Evolutionary conservation across 768 basidiomycete genomes (phyloP), one percentile per base, ranked within the genome.

Genomic region (Russula virescens): DNA sequence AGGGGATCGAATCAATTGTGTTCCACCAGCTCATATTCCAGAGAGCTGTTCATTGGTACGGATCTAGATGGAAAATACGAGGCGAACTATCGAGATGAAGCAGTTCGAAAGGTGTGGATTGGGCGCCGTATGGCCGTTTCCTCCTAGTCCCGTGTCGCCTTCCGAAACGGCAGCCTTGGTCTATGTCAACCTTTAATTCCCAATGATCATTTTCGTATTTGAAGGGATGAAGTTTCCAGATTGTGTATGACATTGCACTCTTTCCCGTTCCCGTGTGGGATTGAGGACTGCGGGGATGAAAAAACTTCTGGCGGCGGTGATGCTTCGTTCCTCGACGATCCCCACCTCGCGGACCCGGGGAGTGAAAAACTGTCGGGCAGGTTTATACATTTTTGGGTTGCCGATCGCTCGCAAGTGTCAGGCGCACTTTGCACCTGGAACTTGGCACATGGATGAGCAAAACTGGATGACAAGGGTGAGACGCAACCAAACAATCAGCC

Each of bases 341-440:
- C 62, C 48, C 26, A 38, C 53, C 14, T 56, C 38, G 46, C 57
- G 62, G 62, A 31, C 38, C 62, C 56, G 62, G 61, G 16, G 18
- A 16, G 5, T 42, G 38, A 50, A 60, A 63, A 64, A 54, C 58
- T 60, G 63, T 38, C 6, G 63, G 63, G 53, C 18, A 60, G 19
- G 58, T 64, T 64, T 64, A 60, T 59, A 64, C 63, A 60, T 64
- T 64, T 64, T 64, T 59, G 63, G 63, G 53, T 64, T 59, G 63
- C 63, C 63, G 63, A 64, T 64, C 63, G 63, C 47, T 60, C 63
- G 63, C 62, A 63, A 63, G 23, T 25, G 62, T 63, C 62, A 58
- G 56, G 50, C 50, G 62, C 23, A 46, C 60, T 59, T 21, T 14
- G 51, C 51, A 21, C 63, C 63, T 64, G 63, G 63, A 64, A 64